Evolutionary conservation across 2,329 filamentous ascomycete species (phyloP).

Genomic region (Periconia sp.): DNA sequence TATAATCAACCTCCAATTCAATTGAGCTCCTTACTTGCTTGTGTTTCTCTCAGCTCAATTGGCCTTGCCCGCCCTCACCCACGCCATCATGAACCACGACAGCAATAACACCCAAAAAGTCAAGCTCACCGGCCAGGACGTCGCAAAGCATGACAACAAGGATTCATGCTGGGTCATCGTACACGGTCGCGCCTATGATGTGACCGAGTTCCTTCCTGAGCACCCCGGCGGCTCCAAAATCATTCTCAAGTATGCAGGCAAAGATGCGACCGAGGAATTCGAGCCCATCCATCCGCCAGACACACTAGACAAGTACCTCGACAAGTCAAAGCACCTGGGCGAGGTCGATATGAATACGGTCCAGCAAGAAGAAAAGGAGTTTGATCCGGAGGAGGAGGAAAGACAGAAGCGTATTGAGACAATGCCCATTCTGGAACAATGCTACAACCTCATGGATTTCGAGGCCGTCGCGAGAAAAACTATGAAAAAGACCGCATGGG

Average conservation of each 20-base stretch:
- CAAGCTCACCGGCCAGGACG: conserved; percentile 48
- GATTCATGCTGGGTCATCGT: conserved; percentile 78
- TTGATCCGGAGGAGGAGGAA: conserved; percentile 67
- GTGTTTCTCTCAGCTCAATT: not conserved
- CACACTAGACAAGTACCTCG: conserved; percentile 48
- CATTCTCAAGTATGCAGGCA: conserved; percentile 78
- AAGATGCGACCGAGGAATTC: conserved; percentile 53
- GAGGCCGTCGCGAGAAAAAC: conserved; percentile 85
- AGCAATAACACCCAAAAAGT: conserved; percentile 44
- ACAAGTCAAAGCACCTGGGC: conserved; percentile 45
- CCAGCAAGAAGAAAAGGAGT: conserved; percentile 35
- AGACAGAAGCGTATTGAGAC: conserved; percentile 65
- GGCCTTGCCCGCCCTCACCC: conserved; percentile 12
- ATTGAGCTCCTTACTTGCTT: not conserved
- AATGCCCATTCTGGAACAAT: conserved; percentile 50
- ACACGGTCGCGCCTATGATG: conserved; percentile 67
- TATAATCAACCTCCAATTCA: conserved; percentile 1
- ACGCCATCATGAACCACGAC: conserved; percentile 46
- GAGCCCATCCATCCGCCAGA: conserved; percentile 54
- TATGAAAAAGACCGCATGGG: conserved; percentile 98
- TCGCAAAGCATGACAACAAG: conserved; percentile 74
- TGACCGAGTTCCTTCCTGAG: conserved; percentile 66
- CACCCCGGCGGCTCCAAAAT: conserved; percentile 75
- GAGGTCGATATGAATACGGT: conserved; percentile 42
- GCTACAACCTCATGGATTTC: conserved; percentile 69